Percentiles rank a stretch among this genome's conserved stretches.
These are phyloP conservation scores for Rhodocollybia butyracea DNA, from an alignment of 768 basidiomycete genomes.

Conservation along the genomic window DNA sequence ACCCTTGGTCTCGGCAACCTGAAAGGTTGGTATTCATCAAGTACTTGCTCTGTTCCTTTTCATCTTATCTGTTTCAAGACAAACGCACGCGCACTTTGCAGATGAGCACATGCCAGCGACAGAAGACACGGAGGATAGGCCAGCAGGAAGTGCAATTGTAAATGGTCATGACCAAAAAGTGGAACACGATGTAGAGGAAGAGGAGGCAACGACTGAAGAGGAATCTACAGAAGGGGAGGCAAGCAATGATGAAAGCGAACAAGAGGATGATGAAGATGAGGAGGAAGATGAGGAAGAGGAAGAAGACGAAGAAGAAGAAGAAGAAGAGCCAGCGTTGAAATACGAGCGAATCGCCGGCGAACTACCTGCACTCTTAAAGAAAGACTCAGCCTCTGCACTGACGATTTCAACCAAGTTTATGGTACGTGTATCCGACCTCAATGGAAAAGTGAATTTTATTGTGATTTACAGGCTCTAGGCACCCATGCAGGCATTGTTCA, in stretches of 20 bases:
- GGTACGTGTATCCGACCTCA: slow-evolving; percentile 37
- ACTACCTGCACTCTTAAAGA: slow-evolving; percentile 75
- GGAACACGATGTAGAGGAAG: neutral
- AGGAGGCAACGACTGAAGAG: neutral
- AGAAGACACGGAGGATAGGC: neutral
- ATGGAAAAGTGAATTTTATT: neutral
- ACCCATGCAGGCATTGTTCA: slow-evolving; percentile 94
- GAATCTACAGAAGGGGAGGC: neutral
- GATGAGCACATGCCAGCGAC: slow-evolving; percentile 2
- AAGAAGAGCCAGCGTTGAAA: slow-evolving; percentile 90
- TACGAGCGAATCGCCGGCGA: slow-evolving; percentile 79
- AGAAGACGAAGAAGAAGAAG: slow-evolving; percentile 67
- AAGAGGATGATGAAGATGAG: slow-evolving; percentile 30
- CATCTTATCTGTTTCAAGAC: too few relatives aligned
- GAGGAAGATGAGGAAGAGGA: slow-evolving; percentile 51
- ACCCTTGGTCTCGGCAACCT: too few relatives aligned
- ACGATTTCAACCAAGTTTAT: slow-evolving; percentile 70
- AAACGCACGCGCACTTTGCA: neutral
- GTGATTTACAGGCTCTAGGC: slow-evolving; percentile 66
- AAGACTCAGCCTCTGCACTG: slow-evolving; percentile 86
- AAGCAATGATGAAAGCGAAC: slow-evolving; percentile 14
- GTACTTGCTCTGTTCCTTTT: too few relatives aligned
- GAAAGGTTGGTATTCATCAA: too few relatives aligned
- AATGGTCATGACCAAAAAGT: neutral
- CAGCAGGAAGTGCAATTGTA: neutral